Conservation (phyloP, 768 basidiomycete species). For the Dentipellis sp. region DNA sequence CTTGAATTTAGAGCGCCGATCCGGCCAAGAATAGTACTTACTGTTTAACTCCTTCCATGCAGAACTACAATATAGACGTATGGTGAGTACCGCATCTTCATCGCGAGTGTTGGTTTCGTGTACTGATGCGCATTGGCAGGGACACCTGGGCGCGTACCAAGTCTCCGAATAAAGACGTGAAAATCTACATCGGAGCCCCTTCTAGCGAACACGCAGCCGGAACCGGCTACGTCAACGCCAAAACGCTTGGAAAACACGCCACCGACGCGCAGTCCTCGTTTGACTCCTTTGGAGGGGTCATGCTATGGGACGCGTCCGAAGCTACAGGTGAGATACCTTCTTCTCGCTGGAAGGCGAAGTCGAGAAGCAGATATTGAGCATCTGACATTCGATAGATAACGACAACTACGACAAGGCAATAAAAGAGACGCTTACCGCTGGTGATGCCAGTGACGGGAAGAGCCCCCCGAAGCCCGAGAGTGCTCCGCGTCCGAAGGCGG, state of each 20-base stretch:
- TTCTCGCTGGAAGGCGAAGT: too few relatives aligned
- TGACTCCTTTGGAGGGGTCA: slow-evolving; percentile 60
- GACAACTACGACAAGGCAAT: background rate
- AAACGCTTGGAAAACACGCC: slow-evolving; percentile 37
- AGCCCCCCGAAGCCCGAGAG: too few relatives aligned
- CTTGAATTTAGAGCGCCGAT: slow-evolving; percentile 19
- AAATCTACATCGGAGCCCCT: slow-evolving; percentile 58
- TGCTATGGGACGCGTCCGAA: slow-evolving; percentile 30
- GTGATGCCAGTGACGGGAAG: background rate
- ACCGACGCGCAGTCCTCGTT: slow-evolving; percentile 43
- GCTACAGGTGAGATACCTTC: slow-evolving; percentile 13
- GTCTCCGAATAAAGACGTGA: slow-evolving; percentile 51
- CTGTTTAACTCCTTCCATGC: background rate
- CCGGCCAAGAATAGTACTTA: background rate
- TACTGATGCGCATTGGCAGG: slow-evolving; percentile 25
- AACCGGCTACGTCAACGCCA: slow-evolving; percentile 45
- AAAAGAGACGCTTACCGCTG: background rate
- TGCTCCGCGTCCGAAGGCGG: background rate
- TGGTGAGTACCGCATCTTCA: slow-evolving; percentile 28
- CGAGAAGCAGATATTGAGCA: too few relatives aligned
- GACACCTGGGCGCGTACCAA: slow-evolving; percentile 55
- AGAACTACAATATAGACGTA: slow-evolving; percentile 44
- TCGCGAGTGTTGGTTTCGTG: background rate
- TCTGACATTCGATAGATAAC: background rate
- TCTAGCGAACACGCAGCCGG: slow-evolving; percentile 48